phyloP scores from a whole-genome alignment of 2,329 filamentous ascomycete genomes.

The Didymella segeticola region DNA sequence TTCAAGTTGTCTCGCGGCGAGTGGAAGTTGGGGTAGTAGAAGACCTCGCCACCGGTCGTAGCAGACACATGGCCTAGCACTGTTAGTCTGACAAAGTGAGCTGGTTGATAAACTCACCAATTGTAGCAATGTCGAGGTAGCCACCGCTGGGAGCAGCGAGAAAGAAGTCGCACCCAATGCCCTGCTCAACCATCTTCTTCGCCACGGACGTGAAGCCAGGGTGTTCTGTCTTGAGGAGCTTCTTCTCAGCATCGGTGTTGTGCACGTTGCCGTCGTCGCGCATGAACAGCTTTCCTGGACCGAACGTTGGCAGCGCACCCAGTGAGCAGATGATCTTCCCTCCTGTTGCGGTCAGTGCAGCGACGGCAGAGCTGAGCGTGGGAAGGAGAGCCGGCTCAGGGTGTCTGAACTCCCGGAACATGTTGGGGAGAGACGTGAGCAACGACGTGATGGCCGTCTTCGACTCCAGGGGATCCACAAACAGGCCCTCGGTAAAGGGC shows the following conservation, averaged over 20 bases:
- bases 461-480: slow-evolving; percentile 92
- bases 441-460: slow-evolving; percentile 87
- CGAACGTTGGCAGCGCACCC: slow-evolving; percentile 87
- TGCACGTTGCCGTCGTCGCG: slow-evolving; percentile 88
- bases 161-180: slow-evolving; percentile 93
- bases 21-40: slow-evolving; percentile 97
- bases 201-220: slow-evolving; percentile 85
- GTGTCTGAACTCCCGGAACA: slow-evolving; percentile 88
- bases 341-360: slow-evolving; percentile 84
- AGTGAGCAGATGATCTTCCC: slow-evolving; percentile 92
- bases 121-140: slow-evolving; percentile 91
- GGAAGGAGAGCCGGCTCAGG: slow-evolving; percentile 89
- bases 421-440: slow-evolving; percentile 79
- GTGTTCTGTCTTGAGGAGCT: slow-evolving; percentile 89
- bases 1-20: slow-evolving; percentile 84
- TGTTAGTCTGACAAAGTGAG: slow-evolving; percentile 3
- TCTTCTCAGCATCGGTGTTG: slow-evolving; percentile 84
- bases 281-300: slow-evolving; percentile 82
- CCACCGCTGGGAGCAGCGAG: slow-evolving; percentile 87
- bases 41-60: slow-evolving; percentile 91
- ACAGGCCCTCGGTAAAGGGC: slow-evolving; percentile 87
- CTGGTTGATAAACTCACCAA: slow-evolving; percentile 63
- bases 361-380: slow-evolving; percentile 80
- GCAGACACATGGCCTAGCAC: slow-evolving; percentile 77
- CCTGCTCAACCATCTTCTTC: slow-evolving; percentile 84